Evolutionary conservation across 2,329 filamentous ascomycete species (phyloP), one percentile per base, ranked within the genome.

Genomic region (Decorospora gaudefroyi): DNA sequence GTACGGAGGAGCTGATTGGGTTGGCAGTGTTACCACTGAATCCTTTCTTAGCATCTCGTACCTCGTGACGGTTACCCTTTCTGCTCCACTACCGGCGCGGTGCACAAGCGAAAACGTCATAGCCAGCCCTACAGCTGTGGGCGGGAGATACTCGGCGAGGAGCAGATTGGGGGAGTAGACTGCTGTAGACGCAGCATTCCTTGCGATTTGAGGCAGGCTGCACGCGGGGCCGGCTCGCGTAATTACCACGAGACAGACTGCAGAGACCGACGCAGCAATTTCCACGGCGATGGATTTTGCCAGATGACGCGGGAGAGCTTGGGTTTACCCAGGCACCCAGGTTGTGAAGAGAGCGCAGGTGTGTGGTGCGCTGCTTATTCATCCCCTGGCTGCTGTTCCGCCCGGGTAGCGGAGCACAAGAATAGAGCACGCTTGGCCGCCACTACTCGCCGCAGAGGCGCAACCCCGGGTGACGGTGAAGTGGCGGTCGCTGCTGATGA

Each of bases 41-140:
- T 51, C 47, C 29, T 39, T 49, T 37, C 49, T 48, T 56, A 46
- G 50, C 45, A 32, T 44, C 38, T 61, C 59, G 61, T 57, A 62
- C 55, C 46, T 64, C 61, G 64, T 57, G 55, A 59, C 48, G 46
- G 55, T 57, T 53, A 53, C 53, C 55, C 48, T n/a, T 40, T 57
- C 48, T 51, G 46, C 50, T 51, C 44, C 38, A 48, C 49, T 45
- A 49, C 51, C 13, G 21, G 17, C 32, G 12, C 10, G 27, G 8
- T 21, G 15, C 13, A 21, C 19, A 19, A 21, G 26, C 17, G 30
- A 23, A 18, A 50, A 41, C 31, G 46, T 46, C 45, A 49, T 53
- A 26, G 40, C 38, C 57, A 59, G 57, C 57, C 55, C 52, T 53
- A 47, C 46, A 48, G 42, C 49, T 33, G 40, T 16, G 46, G 39